Percentiles rank a stretch among this genome's conserved stretches.
These are phyloP conservation scores for Pseudocercospora fijiensis DNA, from an alignment of 2,329 filamentous ascomycete genomes.

Conservation along the genomic window DNA sequence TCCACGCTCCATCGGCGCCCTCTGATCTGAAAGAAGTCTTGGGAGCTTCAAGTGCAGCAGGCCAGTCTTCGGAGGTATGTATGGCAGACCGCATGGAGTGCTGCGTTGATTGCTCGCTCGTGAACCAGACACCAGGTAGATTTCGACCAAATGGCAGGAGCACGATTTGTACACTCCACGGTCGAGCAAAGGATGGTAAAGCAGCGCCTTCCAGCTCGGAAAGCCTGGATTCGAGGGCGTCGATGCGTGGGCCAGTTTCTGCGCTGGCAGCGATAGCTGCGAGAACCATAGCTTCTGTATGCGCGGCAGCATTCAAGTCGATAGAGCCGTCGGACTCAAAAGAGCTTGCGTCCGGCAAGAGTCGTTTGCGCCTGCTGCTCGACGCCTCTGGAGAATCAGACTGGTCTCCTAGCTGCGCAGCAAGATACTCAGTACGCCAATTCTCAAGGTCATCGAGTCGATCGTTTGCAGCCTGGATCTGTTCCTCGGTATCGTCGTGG, in stretches of 20 bases:
- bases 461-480: conserved; percentile 50
- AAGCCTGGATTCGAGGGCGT: conserved; percentile 50
- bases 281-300: conserved; percentile 38
- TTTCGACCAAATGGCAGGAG: conserved; percentile 66
- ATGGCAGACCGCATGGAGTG: conserved; percentile 41
- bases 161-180: conserved; percentile 75
- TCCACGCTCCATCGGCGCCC: conserved; percentile 49
- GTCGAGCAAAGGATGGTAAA: conserved; percentile 60
- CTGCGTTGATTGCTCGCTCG: conserved; percentile 41
- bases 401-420: conserved; percentile 29
- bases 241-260: conserved; percentile 47
- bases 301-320: conserved; percentile 37
- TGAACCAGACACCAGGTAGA: conserved; percentile 56
- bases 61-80: conserved; percentile 51
- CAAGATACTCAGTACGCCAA: conserved; percentile 32
- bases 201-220: conserved; percentile 57
- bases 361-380: conserved; percentile 36
- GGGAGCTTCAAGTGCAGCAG: conserved; percentile 35
- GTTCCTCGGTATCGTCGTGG: conserved; percentile 43
- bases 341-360: conserved; percentile 39
- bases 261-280: conserved; percentile 37
- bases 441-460: conserved; percentile 67
- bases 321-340: conserved; percentile 44
- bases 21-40: conserved; percentile 31
- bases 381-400: conserved; percentile 33